Conservation (phyloP, 805 yeast genomes). For the Lipomyces anomalus region DNA sequence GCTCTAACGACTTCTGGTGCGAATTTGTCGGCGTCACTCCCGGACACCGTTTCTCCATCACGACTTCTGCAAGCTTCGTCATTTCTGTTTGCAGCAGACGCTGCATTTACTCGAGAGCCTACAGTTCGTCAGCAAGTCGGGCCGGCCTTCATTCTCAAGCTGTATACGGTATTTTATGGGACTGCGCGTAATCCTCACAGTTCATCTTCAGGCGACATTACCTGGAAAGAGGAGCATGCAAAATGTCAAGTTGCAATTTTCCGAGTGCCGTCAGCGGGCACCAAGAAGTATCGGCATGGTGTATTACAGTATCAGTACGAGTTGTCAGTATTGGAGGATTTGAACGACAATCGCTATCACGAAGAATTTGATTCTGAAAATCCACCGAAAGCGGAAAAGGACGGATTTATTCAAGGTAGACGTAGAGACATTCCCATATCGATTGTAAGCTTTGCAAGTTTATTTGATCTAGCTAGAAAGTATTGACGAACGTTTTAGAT, state of each 20-base stretch:
- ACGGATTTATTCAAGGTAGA: slow-evolving; percentile 22
- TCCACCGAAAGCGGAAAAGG: slow-evolving; percentile 28
- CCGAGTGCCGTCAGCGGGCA: slow-evolving; percentile 25
- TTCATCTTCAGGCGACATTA: slow-evolving; percentile 41
- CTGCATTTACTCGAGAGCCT: slow-evolving; percentile 20
- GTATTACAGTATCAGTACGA: slow-evolving; percentile 37
- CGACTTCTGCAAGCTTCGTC: slow-evolving; percentile 58
- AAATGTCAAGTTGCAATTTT: slow-evolving; percentile 44
- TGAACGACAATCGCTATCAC: slow-evolving; percentile 69
- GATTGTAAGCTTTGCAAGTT: slow-evolving; percentile 30
- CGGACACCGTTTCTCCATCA: slow-evolving; percentile 57
- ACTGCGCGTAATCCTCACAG: slow-evolving; percentile 44
- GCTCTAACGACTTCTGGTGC: slow-evolving; percentile 67
- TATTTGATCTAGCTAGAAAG: too few relatives aligned
- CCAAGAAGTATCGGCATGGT: background rate
- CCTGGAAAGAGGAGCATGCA: slow-evolving; percentile 72
- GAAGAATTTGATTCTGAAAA: slow-evolving; percentile 45
- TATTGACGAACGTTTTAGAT: too few relatives aligned
- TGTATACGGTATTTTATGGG: slow-evolving; percentile 51
- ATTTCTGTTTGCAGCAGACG: slow-evolving; percentile 39
- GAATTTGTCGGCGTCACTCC: slow-evolving; percentile 45
- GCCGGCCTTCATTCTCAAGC: slow-evolving; percentile 51
- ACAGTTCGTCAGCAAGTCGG: slow-evolving; percentile 43
- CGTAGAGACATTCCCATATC: slow-evolving; percentile 36
- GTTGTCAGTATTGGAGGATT: slow-evolving; percentile 49